Conservation (phyloP, 2,329 filamentous ascomycete genomes). For the Microascus cirrosus region DNA sequence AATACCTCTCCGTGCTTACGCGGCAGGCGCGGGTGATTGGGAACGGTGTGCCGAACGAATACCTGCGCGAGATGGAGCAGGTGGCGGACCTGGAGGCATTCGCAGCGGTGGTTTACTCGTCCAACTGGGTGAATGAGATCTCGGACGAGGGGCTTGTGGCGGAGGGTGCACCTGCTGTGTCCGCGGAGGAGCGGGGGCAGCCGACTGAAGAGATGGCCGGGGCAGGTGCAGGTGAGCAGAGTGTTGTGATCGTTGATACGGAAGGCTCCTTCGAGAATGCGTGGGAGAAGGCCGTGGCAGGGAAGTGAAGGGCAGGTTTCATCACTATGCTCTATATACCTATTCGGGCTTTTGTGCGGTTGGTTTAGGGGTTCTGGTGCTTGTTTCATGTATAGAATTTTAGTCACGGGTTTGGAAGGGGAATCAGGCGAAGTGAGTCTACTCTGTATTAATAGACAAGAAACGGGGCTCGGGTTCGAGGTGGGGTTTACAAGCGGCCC, state of each 20-base stretch:
- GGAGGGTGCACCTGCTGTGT: conserved; percentile 9
- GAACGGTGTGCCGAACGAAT: conserved; percentile 61
- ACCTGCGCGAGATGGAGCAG: conserved; percentile 63
- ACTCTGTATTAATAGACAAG: background rate
- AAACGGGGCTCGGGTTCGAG: background rate
- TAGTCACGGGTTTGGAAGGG: background rate
- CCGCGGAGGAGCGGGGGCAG: conserved; percentile 9
- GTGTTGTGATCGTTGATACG: conserved; percentile 40
- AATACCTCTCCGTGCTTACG: conserved; percentile 79
- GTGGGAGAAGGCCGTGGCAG: conserved; percentile 49
- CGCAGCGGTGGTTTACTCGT: conserved; percentile 77
- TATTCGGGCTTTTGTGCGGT: conserved; percentile 9
- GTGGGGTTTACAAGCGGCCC: background rate
- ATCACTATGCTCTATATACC: conserved; percentile 6
- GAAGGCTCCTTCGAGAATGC: conserved; percentile 50
- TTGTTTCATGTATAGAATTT: background rate
- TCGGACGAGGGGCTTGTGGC: conserved; percentile 29
- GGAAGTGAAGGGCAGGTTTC: conserved; percentile 4
- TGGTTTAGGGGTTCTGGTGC: background rate
- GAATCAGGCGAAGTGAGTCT: background rate
- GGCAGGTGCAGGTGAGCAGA: conserved; percentile 19
- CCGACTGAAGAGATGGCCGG: conserved; percentile 13
- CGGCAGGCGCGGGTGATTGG: conserved; percentile 86
- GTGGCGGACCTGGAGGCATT: conserved; percentile 72
- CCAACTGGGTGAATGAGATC: conserved; percentile 65